phyloP scores from a whole-genome alignment of 192 early-diverging fungal species.

The Coemansia sp. region DNA sequence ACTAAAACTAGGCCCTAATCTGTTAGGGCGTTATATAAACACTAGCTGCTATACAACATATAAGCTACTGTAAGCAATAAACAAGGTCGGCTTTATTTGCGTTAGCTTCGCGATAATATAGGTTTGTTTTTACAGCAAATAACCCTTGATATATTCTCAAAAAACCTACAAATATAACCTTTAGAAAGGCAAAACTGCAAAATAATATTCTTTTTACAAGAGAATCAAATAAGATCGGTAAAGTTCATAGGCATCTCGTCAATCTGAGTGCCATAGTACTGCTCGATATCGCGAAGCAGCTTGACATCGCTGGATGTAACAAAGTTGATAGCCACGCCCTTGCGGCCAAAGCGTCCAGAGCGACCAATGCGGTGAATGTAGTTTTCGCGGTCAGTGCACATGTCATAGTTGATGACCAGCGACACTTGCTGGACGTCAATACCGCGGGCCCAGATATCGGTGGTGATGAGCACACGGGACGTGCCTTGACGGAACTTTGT shows the following conservation, averaged over 20 bases:
- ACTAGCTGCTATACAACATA: too few species aligned
- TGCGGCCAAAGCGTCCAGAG: slow-evolving; percentile 95
- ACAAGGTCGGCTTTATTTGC: too few species aligned
- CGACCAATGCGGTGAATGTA: slow-evolving; percentile 99
- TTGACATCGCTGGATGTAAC: slow-evolving; percentile 91
- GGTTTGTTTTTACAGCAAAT: too few species aligned
- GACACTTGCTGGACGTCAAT: slow-evolving; percentile 99
- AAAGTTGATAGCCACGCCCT: slow-evolving; percentile 99
- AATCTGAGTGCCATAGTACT: slow-evolving; percentile 76
- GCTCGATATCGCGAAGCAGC: slow-evolving; percentile 95
- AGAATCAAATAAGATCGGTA: slow-evolving; percentile 29
- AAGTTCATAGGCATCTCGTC: slow-evolving; percentile 55
- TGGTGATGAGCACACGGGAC: slow-evolving; percentile 94
- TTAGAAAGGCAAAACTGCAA: too few species aligned
- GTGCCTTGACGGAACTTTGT: slow-evolving; percentile 91
- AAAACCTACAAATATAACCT: too few species aligned
- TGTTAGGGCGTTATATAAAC: too few species aligned
- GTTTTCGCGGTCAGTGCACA: slow-evolving; percentile 92
- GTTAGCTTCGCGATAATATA: too few species aligned
- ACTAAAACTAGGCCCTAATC: too few species aligned
- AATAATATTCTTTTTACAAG: too few species aligned
- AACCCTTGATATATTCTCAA: too few species aligned
- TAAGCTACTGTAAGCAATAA: too few species aligned
- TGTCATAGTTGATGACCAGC: slow-evolving; percentile 96
- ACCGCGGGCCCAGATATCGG: slow-evolving; percentile 98